Evolutionary conservation across 2,329 filamentous ascomycete species (phyloP), one percentile per base, ranked within the genome.

Genomic region (Torrubiellomyces zombiae): DNA sequence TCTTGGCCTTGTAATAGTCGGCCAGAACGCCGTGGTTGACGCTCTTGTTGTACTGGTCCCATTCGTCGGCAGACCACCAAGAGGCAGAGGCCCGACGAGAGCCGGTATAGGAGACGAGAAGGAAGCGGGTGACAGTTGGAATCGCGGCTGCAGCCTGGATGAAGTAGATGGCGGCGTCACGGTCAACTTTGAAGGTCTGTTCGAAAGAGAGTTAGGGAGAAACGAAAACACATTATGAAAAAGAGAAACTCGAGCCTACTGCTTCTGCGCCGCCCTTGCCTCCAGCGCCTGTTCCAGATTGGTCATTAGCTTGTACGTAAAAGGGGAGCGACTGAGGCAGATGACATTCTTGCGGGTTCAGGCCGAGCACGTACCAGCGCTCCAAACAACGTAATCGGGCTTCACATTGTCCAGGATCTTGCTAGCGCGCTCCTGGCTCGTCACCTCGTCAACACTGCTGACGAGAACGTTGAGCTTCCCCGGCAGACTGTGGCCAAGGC

Each of bases 401-500:
- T 63, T 60, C 12, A 71, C 64, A 37, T 61, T 54, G 33, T 66
- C 57, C 19, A 86, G 46, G 29, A 85, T 63, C 18, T 51, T 54
- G 36, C 65, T 56, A 1, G 77, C 79, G 33, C 75, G 64, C 0
- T 51, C 54, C 24, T 70, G 60, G 26, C 55, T 67, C 45, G 67
- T 71, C 20, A 85, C 60, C 11, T 81, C 75, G 27, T 80, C 76
- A 12, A 86, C 52, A 40, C 70, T 80, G 40, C 64, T 63, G 10
- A 86, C 60, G 1, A 85, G 55, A 3, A 85, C 73, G 27, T 67
- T 62, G 18, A 89, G 52, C 33, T 66, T 74, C 14, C 75, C 75
- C 2, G 61, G 61, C 27, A 67, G 57, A 11, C 58, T 63, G 11
- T 59, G 47, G 30, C 61, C 68, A 3, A 79, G 61, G 28, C 62